Evolutionary conservation across 208 protist genomes (phyloP).

Genomic region (Trypanosoma boissoni): DNA sequence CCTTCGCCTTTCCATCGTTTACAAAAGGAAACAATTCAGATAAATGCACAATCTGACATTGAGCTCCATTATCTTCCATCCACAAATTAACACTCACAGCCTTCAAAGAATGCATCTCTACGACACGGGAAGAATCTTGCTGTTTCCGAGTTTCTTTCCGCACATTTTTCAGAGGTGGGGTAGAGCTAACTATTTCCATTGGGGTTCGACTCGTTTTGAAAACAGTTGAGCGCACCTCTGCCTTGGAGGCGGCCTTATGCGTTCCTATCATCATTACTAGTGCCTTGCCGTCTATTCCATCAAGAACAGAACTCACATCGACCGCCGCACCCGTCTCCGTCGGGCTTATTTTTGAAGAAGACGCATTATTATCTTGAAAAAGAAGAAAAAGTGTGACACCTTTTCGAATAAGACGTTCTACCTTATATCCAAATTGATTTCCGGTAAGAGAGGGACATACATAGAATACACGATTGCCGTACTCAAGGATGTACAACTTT

Average conservation of each 20-base stretch:
- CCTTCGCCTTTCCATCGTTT: constrained; percentile 18
- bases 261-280: constrained; percentile 25
- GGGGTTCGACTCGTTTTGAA: constrained; percentile 1
- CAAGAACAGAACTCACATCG: constrained; percentile 44
- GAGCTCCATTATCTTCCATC: constrained; percentile 42
- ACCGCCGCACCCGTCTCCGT: constrained; percentile 36
- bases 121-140: neutral
- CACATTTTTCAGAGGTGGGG: constrained; percentile 7
- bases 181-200: neutral
- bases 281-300: constrained; percentile 31
- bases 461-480: constrained; percentile 56
- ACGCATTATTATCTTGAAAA: constrained; percentile 35
- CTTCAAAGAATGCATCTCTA: constrained; percentile 28
- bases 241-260: neutral
- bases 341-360: constrained; percentile 12
- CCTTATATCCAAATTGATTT: constrained; percentile 68
- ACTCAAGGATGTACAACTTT: constrained; percentile 58
- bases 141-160: constrained; percentile 17
- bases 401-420: constrained; percentile 57
- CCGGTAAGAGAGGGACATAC: constrained; percentile 39
- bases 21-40: constrained; percentile 45
- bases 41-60: constrained; percentile 31
- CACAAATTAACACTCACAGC: constrained; percentile 67
- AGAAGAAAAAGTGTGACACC: constrained; percentile 73
- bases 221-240: neutral